phyloP scores from a whole-genome alignment of 1,284 basidiomycete genomes.

The Amylostereum chailletii region DNA sequence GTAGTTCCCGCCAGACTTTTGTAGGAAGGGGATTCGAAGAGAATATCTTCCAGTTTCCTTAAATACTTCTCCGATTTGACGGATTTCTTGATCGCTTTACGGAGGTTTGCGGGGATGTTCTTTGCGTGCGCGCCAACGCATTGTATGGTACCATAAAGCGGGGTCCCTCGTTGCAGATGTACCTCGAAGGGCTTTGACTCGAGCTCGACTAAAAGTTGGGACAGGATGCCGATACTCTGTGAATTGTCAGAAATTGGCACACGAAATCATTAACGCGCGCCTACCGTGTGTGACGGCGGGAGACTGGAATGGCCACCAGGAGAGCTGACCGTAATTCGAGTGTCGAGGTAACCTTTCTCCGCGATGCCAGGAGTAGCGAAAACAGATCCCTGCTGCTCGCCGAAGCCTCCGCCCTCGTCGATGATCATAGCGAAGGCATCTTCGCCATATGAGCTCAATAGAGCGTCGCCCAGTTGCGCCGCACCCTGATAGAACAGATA shows the following conservation, averaged over 20 bases:
- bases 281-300: conserved; percentile 48
- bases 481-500: conserved; percentile 33
- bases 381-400: conserved; percentile 25
- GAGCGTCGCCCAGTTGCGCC: conserved; percentile 29
- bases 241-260: neutral
- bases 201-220: conserved; percentile 38
- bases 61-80: conserved; percentile 32
- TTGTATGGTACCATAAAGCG: conserved; percentile 33
- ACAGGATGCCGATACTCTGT: conserved; percentile 49
- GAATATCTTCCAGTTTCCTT: conserved; percentile 28
- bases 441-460: conserved; percentile 42
- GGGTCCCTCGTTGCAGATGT: conserved; percentile 31
- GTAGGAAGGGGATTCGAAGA: conserved; percentile 23
- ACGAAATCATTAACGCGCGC: conserved; percentile 5
- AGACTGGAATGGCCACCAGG: conserved; percentile 62
- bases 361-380: conserved; percentile 44
- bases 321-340: conserved; percentile 42
- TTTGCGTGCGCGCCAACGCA: conserved; percentile 40
- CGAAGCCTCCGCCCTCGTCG: conserved; percentile 35
- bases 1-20: conserved; percentile 40
- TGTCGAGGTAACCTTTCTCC: conserved; percentile 61
- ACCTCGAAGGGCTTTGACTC: conserved; percentile 38
- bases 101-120: conserved; percentile 28
- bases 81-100: conserved; percentile 26
- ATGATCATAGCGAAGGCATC: conserved; percentile 49